These are phyloP conservation scores for Carex kokanica DNA, from an alignment of 176 grass and related monocot species.

Conservation along the genomic window DNA sequence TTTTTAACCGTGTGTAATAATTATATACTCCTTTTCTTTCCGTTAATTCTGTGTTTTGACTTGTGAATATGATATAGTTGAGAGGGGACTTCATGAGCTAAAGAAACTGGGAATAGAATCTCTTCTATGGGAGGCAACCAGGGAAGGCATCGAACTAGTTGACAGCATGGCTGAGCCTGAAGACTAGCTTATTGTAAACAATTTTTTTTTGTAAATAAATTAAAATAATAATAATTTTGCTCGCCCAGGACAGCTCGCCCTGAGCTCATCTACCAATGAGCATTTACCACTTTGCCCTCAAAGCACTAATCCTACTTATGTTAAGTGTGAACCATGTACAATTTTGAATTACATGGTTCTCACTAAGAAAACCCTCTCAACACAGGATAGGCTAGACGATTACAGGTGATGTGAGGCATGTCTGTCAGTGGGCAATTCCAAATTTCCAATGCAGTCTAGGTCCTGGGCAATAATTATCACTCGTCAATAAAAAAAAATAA, in stretches of 20 bases:
- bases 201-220: background rate
- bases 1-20: background rate
- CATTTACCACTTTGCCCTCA: background rate
- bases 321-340: background rate
- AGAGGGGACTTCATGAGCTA: constrained; percentile 78
- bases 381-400: background rate
- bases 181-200: constrained; percentile 17
- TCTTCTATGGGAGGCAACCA: constrained; percentile 73
- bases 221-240: background rate
- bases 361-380: background rate
- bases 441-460: background rate
- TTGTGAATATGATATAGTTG: constrained; percentile 41
- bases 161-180: constrained; percentile 63
- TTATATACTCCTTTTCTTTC: background rate
- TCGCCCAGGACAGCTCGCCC: constrained; percentile 32
- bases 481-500: background rate
- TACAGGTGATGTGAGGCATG: background rate
- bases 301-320: background rate
- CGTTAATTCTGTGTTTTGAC: background rate
- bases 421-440: background rate
- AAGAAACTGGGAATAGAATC: constrained; percentile 82
- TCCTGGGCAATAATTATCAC: background rate
- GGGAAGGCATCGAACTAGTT: constrained; percentile 48
- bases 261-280: constrained; percentile 18
- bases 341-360: background rate